Base-by-base conservation (phyloP, 208 protist species). In the Trypanosoma lewisi region DNA sequence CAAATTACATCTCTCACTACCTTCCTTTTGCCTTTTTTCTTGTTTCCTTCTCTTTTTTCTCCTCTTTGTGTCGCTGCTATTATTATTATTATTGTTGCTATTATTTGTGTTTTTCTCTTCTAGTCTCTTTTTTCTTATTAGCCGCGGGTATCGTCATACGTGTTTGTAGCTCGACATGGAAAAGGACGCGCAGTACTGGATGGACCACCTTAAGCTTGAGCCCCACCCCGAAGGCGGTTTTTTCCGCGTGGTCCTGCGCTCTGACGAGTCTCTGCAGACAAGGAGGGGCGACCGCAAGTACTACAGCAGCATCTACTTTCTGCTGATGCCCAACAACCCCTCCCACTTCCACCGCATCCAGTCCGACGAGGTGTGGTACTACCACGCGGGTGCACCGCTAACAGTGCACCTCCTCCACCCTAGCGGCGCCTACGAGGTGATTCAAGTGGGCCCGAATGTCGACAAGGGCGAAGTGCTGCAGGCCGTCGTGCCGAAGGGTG, bases 251-350 rank as follows among this genome's bases (percentile, higher is more conserved):
- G 47, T 81, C 3, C 50, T 60, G 16, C 59, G 66, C 36, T 72
- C 63, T 23, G 53, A 63, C 3, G 65, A 77, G 48, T 39, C 41
- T 12, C 44, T 80, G 4, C 3, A 49, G n/a, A 81, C 77, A 30
- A 37, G 71, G 47, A 53, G 45, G 16, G 65, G 62, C 34, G 48
- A 19, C 14, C 69, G 73, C 21, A 39, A 31, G 41, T 61, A 60
- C 44, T 85, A 79, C 67, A 79, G 62, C 21, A 77, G 67, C 62
- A 85, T 85, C 30, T 85, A 85, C 68, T 85, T 85, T 51, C 52
- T 85, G 17, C 58, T 80, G 34, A 81, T 70, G 4, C 59, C 62
- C 19, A 52, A 72, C 37, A 81, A 68, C 56, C 77, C 81, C 5
- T 83, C 81, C 3, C 81, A 82, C 66, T 67, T 83, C 33, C 81